These are phyloP conservation scores for Drosera capensis DNA, from an alignment of 148 eudicot genomes.

Conservation along the genomic window DNA sequence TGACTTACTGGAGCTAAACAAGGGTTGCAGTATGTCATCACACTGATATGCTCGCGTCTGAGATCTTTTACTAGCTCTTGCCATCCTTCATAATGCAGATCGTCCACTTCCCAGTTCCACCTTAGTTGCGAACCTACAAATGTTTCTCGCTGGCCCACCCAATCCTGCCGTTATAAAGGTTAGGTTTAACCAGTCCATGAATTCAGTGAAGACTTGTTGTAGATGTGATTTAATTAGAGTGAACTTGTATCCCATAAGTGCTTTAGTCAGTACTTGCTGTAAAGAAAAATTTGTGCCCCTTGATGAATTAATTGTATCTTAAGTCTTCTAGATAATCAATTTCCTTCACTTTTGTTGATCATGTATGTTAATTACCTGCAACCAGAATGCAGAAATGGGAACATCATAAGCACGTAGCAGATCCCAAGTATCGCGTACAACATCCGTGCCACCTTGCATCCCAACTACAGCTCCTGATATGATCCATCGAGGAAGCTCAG, in stretches of 20 bases:
- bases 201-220: too few relatives aligned
- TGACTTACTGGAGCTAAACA: conserved; percentile 76
- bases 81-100: conserved; percentile 66
- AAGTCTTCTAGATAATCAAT: neutral
- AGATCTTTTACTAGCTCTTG: conserved; percentile 54
- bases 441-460: conserved; percentile 91
- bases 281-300: neutral
- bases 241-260: too few relatives aligned
- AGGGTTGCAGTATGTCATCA: conserved; percentile 98
- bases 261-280: too few relatives aligned
- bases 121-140: conserved; percentile 90
- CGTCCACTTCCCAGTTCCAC: conserved; percentile 99
- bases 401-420: conserved; percentile 38
- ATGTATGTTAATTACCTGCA: conserved; percentile 48
- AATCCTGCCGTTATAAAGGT: too few relatives aligned
- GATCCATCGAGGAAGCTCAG: conserved; percentile 89
- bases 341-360: neutral
- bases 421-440: conserved; percentile 54
- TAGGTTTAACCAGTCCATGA: too few relatives aligned
- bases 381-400: conserved; percentile 92
- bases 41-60: conserved; percentile 37
- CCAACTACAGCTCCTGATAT: conserved; percentile 92
- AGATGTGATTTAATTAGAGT: too few relatives aligned
- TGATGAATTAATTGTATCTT: neutral
- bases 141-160: conserved; percentile 96